A percentile compares a stretch with the other conserved stretches of the same genome.
phyloP scores from a whole-genome alignment of 2,329 filamentous ascomycete genomes.

The Pyrenophora seminiperda region DNA sequence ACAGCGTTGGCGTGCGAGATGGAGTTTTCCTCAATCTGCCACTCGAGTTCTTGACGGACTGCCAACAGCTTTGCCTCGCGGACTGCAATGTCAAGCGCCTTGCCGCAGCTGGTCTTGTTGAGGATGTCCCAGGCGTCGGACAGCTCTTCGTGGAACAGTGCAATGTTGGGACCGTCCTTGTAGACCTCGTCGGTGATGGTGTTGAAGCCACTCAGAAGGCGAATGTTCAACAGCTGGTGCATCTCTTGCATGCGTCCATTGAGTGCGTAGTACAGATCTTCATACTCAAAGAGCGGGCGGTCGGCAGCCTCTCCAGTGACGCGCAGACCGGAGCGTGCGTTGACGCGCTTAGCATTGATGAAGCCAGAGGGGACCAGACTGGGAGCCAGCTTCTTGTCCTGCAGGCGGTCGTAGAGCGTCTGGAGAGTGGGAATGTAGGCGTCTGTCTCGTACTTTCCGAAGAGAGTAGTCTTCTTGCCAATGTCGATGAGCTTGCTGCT shows the following conservation, averaged over 20 bases:
- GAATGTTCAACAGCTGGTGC: constrained; percentile 27
- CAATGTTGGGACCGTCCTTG: constrained; percentile 19
- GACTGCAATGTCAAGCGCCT: constrained; percentile 34
- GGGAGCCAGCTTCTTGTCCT: constrained; percentile 33
- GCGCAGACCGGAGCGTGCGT: constrained; percentile 43
- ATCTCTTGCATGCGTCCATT: constrained; percentile 35
- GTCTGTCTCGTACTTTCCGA: constrained; percentile 12
- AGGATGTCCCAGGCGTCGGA: constrained; percentile 30
- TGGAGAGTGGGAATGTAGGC: constrained; percentile 38
- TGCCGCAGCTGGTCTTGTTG: constrained; percentile 31
- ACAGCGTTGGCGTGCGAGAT: constrained; percentile 18
- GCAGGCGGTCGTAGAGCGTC: constrained; percentile 40
- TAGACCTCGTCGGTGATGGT: constrained; percentile 14
- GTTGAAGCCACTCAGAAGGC: constrained; percentile 36
- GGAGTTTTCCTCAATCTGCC: constrained; percentile 13
- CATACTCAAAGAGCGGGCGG: constrained; percentile 40
- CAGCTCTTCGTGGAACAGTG: constrained; percentile 22
- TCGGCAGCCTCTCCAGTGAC: constrained; percentile 52
- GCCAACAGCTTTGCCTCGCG: constrained; percentile 23
- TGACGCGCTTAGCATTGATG: constrained; percentile 14
- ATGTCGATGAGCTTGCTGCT: constrained; percentile 20
- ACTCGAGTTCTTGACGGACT: constrained; percentile 24
- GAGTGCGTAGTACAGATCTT: constrained; percentile 42
- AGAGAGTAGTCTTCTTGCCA: constrained; percentile 14
- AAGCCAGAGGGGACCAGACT: constrained; percentile 20